Evolutionary conservation across 164 flowering plant species (phyloP).

Genomic region (Tetracentron sinense): DNA sequence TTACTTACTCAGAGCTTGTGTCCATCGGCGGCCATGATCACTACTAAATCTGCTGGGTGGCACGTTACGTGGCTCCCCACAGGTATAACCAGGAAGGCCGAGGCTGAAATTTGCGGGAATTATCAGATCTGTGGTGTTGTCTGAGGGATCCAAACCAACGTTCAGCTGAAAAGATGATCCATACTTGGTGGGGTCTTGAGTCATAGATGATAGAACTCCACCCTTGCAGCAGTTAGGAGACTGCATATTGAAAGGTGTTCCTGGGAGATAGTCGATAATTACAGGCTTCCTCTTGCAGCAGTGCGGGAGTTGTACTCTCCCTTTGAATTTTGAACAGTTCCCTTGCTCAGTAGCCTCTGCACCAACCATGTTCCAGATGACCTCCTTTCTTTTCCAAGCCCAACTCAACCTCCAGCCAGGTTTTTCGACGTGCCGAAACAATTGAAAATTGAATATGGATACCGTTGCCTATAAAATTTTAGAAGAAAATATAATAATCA

Average conservation of each 20-base stretch:
- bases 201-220: slow-evolving; percentile 57
- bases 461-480: slow-evolving; percentile 36
- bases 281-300: slow-evolving; percentile 53
- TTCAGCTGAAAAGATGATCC: slow-evolving; percentile 46
- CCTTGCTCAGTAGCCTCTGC: slow-evolving; percentile 74
- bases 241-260: slow-evolving; percentile 49
- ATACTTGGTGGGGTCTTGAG: slow-evolving; percentile 41
- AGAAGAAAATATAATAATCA: not conserved
- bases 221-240: slow-evolving; percentile 65
- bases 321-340: slow-evolving; percentile 37
- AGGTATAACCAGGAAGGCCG: slow-evolving; percentile 68
- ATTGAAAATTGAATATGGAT: slow-evolving; percentile 52
- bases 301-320: slow-evolving; percentile 38
- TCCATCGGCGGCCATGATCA: slow-evolving; percentile 48
- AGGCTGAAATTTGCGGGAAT: slow-evolving; percentile 51
- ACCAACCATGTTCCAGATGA: slow-evolving; percentile 60
- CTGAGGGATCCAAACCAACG: slow-evolving; percentile 23
- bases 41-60: slow-evolving; percentile 34
- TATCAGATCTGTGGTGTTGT: not conserved
- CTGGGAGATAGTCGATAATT: slow-evolving; percentile 49
- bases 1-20: slow-evolving; percentile 59
- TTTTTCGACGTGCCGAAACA: slow-evolving; percentile 50
- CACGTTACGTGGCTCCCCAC: slow-evolving; percentile 41
- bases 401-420: slow-evolving; percentile 75
- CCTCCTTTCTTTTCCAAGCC: slow-evolving; percentile 52